Percentiles rank a stretch among this genome's conserved stretches.
phyloP scores from a whole-genome alignment of 2,329 filamentous ascomycete species.

The Cadophora malorum region DNA sequence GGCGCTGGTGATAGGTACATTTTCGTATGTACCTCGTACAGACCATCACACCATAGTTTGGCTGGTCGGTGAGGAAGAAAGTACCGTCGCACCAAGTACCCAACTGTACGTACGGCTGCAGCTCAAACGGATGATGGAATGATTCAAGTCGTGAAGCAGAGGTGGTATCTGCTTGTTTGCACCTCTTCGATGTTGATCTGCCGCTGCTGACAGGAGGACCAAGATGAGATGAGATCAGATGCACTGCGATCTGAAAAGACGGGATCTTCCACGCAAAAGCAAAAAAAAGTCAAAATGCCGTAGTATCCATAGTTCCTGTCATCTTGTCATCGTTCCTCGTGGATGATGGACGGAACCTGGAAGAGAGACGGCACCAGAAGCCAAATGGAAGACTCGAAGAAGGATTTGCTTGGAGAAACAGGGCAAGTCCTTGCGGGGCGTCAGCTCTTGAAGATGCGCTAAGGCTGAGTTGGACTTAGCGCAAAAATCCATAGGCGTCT shows the following conservation, averaged over 20 bases:
- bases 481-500: not conserved
- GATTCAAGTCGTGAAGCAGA: not conserved
- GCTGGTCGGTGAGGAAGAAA: conserved; percentile 15
- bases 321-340: conserved; percentile 21
- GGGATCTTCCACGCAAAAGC: not conserved
- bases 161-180: not conserved
- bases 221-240: not conserved
- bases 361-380: conserved; percentile 23
- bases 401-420: conserved; percentile 18
- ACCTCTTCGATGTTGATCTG: conserved; percentile 2
- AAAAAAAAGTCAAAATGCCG: conserved; percentile 4
- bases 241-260: not conserved
- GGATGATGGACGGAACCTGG: not conserved
- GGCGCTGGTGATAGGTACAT: not conserved
- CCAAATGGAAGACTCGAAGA: conserved; percentile 33
- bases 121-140: not conserved
- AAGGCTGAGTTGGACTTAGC: not conserved
- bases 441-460: not conserved
- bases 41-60: conserved; percentile 5
- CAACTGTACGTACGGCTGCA: not conserved
- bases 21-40: conserved; percentile 24
- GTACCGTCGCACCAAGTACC: conserved; percentile 15
- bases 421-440: not conserved
- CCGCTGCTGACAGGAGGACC: not conserved
- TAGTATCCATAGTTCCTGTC: conserved; percentile 22